Base-by-base conservation (phyloP, 139 green algal species). In the Pseudopediastrum boryanum region DNA sequence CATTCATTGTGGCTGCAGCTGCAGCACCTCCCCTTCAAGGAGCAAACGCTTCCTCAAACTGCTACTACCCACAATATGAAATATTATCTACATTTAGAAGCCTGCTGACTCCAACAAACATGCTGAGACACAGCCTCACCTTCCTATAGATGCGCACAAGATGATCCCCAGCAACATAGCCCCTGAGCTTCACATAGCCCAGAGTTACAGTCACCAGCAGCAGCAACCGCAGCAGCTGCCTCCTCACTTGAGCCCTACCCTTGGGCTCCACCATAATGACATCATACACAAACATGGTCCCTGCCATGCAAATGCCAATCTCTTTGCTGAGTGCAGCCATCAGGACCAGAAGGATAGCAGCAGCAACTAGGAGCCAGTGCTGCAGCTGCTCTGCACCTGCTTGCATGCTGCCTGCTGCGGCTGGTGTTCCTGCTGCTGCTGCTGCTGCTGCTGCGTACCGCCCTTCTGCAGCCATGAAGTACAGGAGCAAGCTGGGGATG, bases 71-170 rank as follows among this genome's bases (percentile, higher is more conserved):
- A n/a, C n/a, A n/a, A n/a, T n/a, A n/a, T n/a, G n/a, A n/a, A n/a
- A n/a, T n/a, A n/a, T n/a, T n/a, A n/a, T n/a, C n/a, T n/a, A n/a
- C n/a, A n/a, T n/a, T n/a, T n/a, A n/a, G n/a, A n/a, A n/a, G n/a
- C n/a, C n/a, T n/a, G n/a, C n/a, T n/a, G n/a, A n/a, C n/a, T n/a
- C n/a, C n/a, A n/a, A n/a, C n/a, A n/a, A n/a, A n/a, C n/a, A n/a
- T n/a, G n/a, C n/a, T n/a, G n/a, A n/a, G n/a, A n/a, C n/a, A n/a
- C n/a, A n/a, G 50, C 21, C 79, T 35, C 52, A 92, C 89, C 90
- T 93, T 94, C 19, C 91, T 65, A 72, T 93, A 94, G 62, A 94
- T 94, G 39, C 83, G 77, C 46, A 96, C 92, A 41, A 96, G 86
- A 54, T 95, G 90, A 52, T 95, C 88, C 0, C 83, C 88, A 7